Base-by-base conservation (phyloP, 257 asterid genomes). In the Anisodus tanguticus region DNA sequence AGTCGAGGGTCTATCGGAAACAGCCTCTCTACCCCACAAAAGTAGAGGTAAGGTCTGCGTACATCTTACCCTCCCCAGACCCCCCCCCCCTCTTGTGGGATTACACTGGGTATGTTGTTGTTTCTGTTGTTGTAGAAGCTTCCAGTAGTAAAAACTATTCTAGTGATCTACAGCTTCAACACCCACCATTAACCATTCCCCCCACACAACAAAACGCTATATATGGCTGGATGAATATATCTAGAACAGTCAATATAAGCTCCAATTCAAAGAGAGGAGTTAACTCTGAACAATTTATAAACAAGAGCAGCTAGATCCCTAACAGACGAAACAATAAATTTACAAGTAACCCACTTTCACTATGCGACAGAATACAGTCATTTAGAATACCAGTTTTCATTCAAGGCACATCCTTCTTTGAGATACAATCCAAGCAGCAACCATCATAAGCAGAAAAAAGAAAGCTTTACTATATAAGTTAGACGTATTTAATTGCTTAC, bases 401-500 rank as follows among this genome's bases (percentile, higher is more conserved):
- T 74, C 62, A 49, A 31, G 22, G 19, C 81, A 11, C 43, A 74
- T 49, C 49, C 74, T 67, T 13, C 43, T 22, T 74, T 49, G 12
- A 49, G 80, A 74, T 49, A 22, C 43, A 49, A 74, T 26, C 43
- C 45, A 74, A 49, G 60, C 19, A 49, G 62, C 11, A 74, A 39
- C 43, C 37, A 22, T 74, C 80, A 74, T 49, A 12, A 22, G 81
- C 81, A 74, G 60, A 22, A 74, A 10, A 49, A 19, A 10, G 16
- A 22, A 49, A 49, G 12, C 9, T 6, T 49, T 74, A 49, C 9
- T 1, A 74, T 11, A 74, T 57, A 74, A 74, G 81, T 11, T 49
- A 74, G 19, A 74, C 17, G 41, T 11, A 66, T 67, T 82, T 66
- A 67, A 80, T 69, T 82, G 85, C 95, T 88, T 91, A 96, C 98